Base-by-base conservation (phyloP, 2,329 filamentous ascomycete genomes). In the Knufia petricola region DNA sequence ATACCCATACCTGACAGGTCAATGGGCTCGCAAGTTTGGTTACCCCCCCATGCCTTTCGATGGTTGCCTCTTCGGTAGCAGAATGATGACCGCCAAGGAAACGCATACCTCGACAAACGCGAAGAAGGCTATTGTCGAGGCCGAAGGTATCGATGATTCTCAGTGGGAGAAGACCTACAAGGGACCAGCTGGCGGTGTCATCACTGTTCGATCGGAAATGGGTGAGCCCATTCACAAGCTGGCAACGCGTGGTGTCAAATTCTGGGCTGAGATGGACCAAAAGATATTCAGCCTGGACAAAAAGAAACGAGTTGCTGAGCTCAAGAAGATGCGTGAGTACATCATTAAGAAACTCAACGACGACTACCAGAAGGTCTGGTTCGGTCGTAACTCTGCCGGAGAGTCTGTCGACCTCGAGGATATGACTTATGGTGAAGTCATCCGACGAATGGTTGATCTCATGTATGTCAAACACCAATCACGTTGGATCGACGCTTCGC, bases 141-240 rank as follows among this genome's bases (percentile, higher is more conserved):
- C 89, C 3, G 78, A 82, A 52, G 89, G 89, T 64, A 74, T 95
- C 30, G 84, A 85, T 44, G 88, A 95, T 61, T 67, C 66, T 53
- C 77, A 90, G 57, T 95, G 89, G 89, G 88, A 95, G 69, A 82
- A 89, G 70, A 94, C 87, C 3, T 95, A 95, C 74, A 87, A 90
- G 71, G 87, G 86, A 15, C 77, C 88, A 21, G 85, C 89, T 50
- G 92, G 92, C 60, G 92, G 92, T 64, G 81, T 98, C 55, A 90
- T 98, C 60, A 98, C 92, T 23, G 92, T 98, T 42, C 81, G 88
- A 55, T 98, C 92, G 1, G 92, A 98, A 70, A 98, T 98, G 94
- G 94, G 92, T 39, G 92, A 98, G 74, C 94, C 92, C 4, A 98
- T 98, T 54, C 92, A 98, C 75, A 98, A 98, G 74, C 79, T 98